Evolutionary conservation across 768 basidiomycete genomes (phyloP).

Genomic region (Leccinum pellstonianum): DNA sequence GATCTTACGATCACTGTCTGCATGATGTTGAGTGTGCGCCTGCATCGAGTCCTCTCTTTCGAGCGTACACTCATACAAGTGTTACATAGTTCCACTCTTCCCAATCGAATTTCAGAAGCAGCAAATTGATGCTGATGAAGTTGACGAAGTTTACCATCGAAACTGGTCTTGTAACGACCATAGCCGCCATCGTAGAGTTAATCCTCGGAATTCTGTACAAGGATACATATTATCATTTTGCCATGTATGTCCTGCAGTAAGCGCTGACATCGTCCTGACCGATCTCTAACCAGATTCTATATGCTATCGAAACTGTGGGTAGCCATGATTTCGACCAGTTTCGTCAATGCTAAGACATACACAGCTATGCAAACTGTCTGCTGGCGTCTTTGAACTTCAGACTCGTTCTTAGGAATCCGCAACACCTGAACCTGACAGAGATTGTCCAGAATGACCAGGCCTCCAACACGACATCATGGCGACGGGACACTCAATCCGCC

Average conservation of each 20-base stretch:
- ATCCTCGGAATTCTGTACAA: not conserved
- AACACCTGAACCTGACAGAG: not conserved
- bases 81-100: not conserved
- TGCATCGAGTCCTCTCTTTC: not conserved
- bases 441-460: not conserved
- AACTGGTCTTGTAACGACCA: constrained; percentile 16
- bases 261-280: not conserved
- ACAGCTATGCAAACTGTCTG: constrained; percentile 14
- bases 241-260: constrained; percentile 4
- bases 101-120: not conserved
- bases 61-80: not conserved
- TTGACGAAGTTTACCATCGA: constrained; percentile 16
- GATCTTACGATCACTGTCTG: constrained; percentile 20
- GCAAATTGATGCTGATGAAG: not conserved
- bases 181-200: constrained; percentile 10
- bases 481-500: not conserved
- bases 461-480: not conserved
- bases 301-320: constrained; percentile 8
- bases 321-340: too few species aligned
- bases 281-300: not conserved
- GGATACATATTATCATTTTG: not conserved
- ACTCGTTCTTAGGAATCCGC: not conserved
- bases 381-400: constrained; percentile 9
- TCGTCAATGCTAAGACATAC: not conserved
- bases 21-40: constrained; percentile 7